These are phyloP conservation scores for Starmerella tilneyi DNA, from an alignment of 805 yeast genomes.

Conservation along the genomic window DNA sequence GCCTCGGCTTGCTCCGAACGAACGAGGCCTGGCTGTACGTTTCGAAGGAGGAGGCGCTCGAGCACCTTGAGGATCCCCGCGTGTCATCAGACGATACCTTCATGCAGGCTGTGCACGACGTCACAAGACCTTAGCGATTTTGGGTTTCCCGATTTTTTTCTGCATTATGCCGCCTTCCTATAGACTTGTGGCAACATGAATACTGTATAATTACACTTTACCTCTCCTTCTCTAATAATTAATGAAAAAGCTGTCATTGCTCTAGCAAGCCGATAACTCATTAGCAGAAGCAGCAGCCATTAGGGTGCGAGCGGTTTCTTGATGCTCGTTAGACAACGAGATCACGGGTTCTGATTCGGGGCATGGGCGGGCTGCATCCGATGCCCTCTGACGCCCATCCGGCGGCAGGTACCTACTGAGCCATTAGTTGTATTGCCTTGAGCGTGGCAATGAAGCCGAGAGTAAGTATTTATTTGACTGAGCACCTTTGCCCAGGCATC, in stretches of 20 bases:
- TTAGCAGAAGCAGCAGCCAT: no score
- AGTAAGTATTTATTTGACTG: conserved; percentile 2
- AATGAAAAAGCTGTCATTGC: no score
- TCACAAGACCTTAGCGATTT: conserved; percentile 6
- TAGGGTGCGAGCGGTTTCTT: no score
- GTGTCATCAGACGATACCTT: conserved; percentile 17
- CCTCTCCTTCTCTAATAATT: no score
- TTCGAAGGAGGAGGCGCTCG: conserved; percentile 38
- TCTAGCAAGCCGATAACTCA: no score
- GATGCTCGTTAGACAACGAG: no score
- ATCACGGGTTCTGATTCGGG: no score
- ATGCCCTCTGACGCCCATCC: no score
- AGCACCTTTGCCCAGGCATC: not conserved
- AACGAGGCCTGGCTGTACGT: conserved; percentile 47
- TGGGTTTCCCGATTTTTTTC: not conserved
- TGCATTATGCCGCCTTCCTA: not conserved
- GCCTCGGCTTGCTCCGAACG: conserved; percentile 43
- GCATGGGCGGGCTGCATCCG: no score
- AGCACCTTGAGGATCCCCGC: conserved; percentile 21
- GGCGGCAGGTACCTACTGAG: no score
- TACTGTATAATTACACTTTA: no score
- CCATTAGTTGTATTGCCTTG: no score
- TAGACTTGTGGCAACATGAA: not conserved
- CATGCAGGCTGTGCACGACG: conserved; percentile 14
- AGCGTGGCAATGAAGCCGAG: conserved; percentile 20